Evolutionary conservation across 495 filamentous ascomycete genomes (phyloP).

Genomic region (Aspergillus homomorphus): DNA sequence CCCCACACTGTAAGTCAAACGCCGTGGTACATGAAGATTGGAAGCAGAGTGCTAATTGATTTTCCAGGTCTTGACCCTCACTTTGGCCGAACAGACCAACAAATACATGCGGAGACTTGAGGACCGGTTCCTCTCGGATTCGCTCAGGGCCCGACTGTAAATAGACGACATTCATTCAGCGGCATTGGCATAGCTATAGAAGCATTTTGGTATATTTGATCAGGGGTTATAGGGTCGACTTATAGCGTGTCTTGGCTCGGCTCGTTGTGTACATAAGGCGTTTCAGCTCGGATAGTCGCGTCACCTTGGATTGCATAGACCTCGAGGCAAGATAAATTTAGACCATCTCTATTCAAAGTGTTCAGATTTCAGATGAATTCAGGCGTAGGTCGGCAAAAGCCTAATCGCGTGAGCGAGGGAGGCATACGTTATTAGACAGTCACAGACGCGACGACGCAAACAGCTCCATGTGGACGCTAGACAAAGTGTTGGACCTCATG

Average conservation of each 20-base stretch:
- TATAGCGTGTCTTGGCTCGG: neutral
- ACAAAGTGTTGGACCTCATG: neutral
- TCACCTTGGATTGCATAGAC: constrained; percentile 12
- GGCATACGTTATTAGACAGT: neutral
- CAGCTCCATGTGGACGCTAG: neutral
- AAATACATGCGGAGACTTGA: constrained; percentile 82
- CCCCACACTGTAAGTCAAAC: constrained; percentile 74
- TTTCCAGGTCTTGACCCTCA: constrained; percentile 76
- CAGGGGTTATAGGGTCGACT: constrained; percentile 5
- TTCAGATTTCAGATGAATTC: no score
- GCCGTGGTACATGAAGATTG: neutral
- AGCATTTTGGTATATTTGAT: neutral
- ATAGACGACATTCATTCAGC: neutral
- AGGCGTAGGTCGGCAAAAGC: no score
- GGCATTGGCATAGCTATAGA: constrained; percentile 2
- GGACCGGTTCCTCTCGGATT: constrained; percentile 56
- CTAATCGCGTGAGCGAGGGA: no score
- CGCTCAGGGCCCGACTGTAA: constrained; percentile 47
- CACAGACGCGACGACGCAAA: neutral
- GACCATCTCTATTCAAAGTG: no score
- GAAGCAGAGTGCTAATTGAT: constrained; percentile 6
- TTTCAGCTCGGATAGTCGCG: constrained; percentile 15
- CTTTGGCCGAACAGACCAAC: constrained; percentile 94
- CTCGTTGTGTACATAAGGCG: constrained; percentile 21
- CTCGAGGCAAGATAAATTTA: neutral